Percentiles rank a stretch among this genome's conserved stretches.
These are phyloP conservation scores for Leishmania gerbilli DNA, from an alignment of 208 protist genomes.

Conservation along the genomic window DNA sequence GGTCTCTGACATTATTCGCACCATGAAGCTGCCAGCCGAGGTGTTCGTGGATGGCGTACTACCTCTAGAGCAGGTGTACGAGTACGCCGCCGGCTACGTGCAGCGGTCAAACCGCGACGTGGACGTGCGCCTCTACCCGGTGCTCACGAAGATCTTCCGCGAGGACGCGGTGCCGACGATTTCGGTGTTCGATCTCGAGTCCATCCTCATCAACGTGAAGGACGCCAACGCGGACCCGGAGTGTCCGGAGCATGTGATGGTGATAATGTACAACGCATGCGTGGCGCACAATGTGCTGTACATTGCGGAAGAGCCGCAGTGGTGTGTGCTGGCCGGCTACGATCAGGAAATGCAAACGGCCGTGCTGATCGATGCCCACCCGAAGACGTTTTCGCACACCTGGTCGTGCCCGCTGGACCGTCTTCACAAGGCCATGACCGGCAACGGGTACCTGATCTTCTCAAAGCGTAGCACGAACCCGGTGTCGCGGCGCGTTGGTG, in stretches of 20 bases:
- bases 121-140: constrained; percentile 70
- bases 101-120: constrained; percentile 42
- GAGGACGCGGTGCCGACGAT: constrained; percentile 90
- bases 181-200: constrained; percentile 87
- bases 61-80: constrained; percentile 83
- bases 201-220: constrained; percentile 79
- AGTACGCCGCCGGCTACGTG: constrained; percentile 78
- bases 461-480: constrained; percentile 41
- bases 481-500: constrained; percentile 44
- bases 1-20: constrained; percentile 82
- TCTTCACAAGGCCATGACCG: constrained; percentile 89
- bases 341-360: constrained; percentile 86
- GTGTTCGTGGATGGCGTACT: constrained; percentile 78
- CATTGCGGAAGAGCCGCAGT: constrained; percentile 75
- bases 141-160: constrained; percentile 84
- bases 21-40: constrained; percentile 68
- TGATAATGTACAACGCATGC: constrained; percentile 90
- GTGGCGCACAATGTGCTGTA: constrained; percentile 90
- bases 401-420: constrained; percentile 87
- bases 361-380: constrained; percentile 82
- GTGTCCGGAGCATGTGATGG: constrained; percentile 75
- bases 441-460: constrained; percentile 86
- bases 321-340: constrained; percentile 87
- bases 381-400: constrained; percentile 82
- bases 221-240: constrained; percentile 77